A percentile compares a stretch with the other conserved stretches of the same genome.
phyloP scores from a whole-genome alignment of 495 filamentous ascomycete species.

The Penicillium cinerascens region DNA sequence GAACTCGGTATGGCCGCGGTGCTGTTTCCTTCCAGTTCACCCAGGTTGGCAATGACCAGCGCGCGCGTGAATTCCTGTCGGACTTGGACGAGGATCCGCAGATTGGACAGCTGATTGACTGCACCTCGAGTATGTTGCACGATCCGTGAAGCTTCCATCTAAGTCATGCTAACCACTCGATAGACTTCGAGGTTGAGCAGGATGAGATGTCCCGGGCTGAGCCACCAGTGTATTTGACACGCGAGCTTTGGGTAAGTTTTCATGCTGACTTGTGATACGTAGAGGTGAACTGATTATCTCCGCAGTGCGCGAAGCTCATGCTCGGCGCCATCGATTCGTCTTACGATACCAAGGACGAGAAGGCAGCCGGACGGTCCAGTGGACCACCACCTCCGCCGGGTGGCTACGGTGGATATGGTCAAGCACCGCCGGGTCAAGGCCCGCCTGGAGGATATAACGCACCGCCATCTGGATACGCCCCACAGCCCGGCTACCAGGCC shows the following conservation, averaged over 20 bases:
- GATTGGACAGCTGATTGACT: constrained; percentile 63
- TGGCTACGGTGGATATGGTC: constrained; percentile 35
- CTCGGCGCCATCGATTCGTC: constrained; percentile 65
- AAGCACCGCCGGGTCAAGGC: constrained; percentile 13
- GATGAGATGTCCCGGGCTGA: constrained; percentile 58
- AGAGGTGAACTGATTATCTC: constrained; percentile 2
- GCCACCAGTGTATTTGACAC: constrained; percentile 57
- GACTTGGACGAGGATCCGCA: constrained; percentile 60
- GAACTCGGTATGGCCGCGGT: constrained; percentile 47
- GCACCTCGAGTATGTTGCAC: constrained; percentile 62
- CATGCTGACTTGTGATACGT: neutral
- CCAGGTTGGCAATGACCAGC: constrained; percentile 67
- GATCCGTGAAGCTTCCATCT: neutral
- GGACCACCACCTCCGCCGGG: constrained; percentile 25
- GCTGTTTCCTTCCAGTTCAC: constrained; percentile 68
- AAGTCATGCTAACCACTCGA: constrained; percentile 11
- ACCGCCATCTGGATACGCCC: constrained; percentile 9
- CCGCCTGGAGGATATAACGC: constrained; percentile 15
- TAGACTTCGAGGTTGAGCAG: constrained; percentile 65
- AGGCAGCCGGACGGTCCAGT: constrained; percentile 26
- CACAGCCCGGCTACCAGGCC: constrained; percentile 18
- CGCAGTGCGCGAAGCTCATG: constrained; percentile 62
- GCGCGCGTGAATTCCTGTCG: constrained; percentile 60
- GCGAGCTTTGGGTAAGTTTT: constrained; percentile 58
- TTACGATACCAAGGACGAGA: constrained; percentile 66